Percentiles rank a stretch among this genome's conserved stretches.
phyloP scores from a whole-genome alignment of 1,284 basidiomycete species.

The Malassezia furfur region DNA sequence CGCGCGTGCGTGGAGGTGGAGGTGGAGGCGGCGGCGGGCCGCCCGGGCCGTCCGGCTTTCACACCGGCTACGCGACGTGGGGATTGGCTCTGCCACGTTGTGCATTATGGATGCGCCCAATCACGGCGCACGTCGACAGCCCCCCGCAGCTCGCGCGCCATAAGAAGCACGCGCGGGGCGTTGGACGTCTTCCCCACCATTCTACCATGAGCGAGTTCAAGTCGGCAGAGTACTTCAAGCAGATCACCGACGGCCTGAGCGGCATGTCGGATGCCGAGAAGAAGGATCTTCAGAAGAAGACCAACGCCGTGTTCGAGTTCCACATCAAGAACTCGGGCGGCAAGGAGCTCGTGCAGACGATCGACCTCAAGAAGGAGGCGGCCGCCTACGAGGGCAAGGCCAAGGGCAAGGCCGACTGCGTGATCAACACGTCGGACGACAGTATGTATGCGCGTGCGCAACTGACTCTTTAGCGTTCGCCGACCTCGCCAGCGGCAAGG shows the following conservation, averaged over 20 bases:
- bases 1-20: too few species aligned
- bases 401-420: constrained; percentile 48
- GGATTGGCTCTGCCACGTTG: too few species aligned
- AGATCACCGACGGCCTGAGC: constrained; percentile 59
- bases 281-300: constrained; percentile 77
- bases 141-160: too few species aligned
- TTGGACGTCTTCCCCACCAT: too few species aligned
- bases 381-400: constrained; percentile 43
- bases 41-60: too few species aligned
- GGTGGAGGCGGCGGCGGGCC: too few species aligned
- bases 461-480: constrained; percentile 24
- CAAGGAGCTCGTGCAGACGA: constrained; percentile 64
- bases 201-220: constrained; percentile 40
- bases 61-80: too few species aligned
- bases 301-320: constrained; percentile 83
- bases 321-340: constrained; percentile 68
- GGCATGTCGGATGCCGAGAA: constrained; percentile 64
- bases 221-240: constrained; percentile 44
- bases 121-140: too few species aligned
- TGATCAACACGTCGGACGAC: constrained; percentile 46
- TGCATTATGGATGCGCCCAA: too few species aligned
- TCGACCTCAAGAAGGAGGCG: constrained; percentile 75
- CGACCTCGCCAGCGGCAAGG: constrained; percentile 47
- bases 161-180: too few species aligned
- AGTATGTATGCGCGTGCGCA: constrained; percentile 10